A percentile compares a stretch with the other conserved stretches of the same genome.
Evolutionary conservation across 352 stramenopile genomes (phyloP).

Genomic region (Blastocystis hominis): DNA sequence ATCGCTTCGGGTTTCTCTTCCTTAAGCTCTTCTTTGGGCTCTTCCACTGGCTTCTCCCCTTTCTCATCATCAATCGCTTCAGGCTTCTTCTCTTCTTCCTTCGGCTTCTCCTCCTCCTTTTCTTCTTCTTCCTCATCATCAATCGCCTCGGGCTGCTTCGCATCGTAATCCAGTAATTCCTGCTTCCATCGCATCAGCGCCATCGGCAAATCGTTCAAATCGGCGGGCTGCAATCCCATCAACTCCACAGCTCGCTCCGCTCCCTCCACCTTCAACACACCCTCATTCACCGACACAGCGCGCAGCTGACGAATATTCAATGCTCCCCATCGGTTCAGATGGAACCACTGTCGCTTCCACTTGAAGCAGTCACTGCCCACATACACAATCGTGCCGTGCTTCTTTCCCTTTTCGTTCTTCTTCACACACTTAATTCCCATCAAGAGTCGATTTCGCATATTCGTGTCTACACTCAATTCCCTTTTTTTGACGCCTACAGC

Average conservation of each 20-base stretch:
- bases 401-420: background rate
- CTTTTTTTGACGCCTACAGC: background rate
- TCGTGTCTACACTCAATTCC: background rate
- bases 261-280: background rate
- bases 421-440: constrained; percentile 1
- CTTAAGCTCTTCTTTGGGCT: background rate
- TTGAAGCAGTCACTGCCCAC: background rate
- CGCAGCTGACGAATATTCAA: background rate
- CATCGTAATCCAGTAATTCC: background rate
- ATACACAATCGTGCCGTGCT: background rate
- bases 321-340: background rate
- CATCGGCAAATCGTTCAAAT: background rate
- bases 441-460: background rate
- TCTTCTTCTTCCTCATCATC: background rate
- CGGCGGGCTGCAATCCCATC: background rate
- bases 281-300: background rate
- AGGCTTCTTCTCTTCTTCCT: background rate
- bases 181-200: background rate
- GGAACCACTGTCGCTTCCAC: constrained; percentile 51
- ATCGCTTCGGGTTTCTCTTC: background rate
- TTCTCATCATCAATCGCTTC: background rate
- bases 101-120: background rate
- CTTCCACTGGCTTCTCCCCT: background rate
- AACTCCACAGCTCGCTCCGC: background rate
- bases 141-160: background rate